phyloP scores from a whole-genome alignment of 768 basidiomycete genomes.

The Pleurotus giganteus region DNA sequence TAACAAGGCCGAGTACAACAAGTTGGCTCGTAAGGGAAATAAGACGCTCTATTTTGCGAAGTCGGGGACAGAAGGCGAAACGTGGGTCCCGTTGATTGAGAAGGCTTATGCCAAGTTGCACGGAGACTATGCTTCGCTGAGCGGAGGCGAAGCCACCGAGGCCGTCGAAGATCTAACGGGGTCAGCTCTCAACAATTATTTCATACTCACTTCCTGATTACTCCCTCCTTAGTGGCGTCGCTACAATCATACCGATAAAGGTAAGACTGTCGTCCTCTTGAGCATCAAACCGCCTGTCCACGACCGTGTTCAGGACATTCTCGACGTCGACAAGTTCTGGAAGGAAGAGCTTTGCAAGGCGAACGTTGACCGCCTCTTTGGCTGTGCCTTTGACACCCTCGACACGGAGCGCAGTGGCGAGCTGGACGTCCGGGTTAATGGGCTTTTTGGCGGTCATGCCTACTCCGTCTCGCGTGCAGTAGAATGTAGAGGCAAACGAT shows the following conservation, averaged over 20 bases:
- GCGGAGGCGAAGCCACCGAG: slow-evolving; percentile 42
- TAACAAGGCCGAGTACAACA: slow-evolving; percentile 46
- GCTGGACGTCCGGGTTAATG: slow-evolving; percentile 27
- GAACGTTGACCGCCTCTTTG: slow-evolving; percentile 48
- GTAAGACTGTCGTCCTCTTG: slow-evolving; percentile 10
- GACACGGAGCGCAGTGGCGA: slow-evolving; percentile 26
- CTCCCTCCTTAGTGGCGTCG: not conserved
- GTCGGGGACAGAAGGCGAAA: slow-evolving; percentile 46
- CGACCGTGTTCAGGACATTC: slow-evolving; percentile 36
- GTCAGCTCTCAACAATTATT: slow-evolving; percentile 30
- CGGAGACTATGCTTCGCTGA: slow-evolving; percentile 44
- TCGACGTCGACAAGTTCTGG: slow-evolving; percentile 50
- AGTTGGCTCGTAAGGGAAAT: slow-evolving; percentile 42
- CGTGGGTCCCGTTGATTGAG: slow-evolving; percentile 57
- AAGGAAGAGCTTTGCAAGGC: slow-evolving; percentile 43
- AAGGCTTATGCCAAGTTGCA: slow-evolving; percentile 61
- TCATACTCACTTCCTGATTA: not conserved
- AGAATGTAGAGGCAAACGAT: slow-evolving; percentile 47
- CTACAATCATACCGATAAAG: slow-evolving; percentile 16
- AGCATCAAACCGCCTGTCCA: not conserved
- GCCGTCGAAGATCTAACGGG: slow-evolving; percentile 59
- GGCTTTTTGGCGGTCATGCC: slow-evolving; percentile 40
- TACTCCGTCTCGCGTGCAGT: slow-evolving; percentile 50
- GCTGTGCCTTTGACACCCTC: slow-evolving; percentile 39
- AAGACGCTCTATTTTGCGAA: slow-evolving; percentile 50